These are phyloP conservation scores for Penicillium sclerotiorum DNA, from an alignment of 2,329 filamentous ascomycete genomes.

Conservation along the genomic window DNA sequence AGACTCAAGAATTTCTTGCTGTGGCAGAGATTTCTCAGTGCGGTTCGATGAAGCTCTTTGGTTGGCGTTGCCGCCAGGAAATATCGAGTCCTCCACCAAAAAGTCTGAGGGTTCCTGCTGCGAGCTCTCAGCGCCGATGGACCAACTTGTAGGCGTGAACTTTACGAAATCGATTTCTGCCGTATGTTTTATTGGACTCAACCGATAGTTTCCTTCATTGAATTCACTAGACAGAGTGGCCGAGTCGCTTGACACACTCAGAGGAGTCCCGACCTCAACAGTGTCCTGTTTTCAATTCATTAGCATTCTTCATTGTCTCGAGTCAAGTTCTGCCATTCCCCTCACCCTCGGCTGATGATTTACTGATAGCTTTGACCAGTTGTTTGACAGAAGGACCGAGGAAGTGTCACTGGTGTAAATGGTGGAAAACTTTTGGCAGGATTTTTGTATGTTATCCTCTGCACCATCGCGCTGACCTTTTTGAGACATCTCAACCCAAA, in stretches of 20 bases:
- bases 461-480: background rate
- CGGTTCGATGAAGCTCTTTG: background rate
- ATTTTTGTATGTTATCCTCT: background rate
- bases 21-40: background rate
- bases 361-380: background rate
- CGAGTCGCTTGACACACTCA: background rate
- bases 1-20: background rate
- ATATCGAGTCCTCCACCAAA: background rate
- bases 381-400: background rate
- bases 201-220: background rate
- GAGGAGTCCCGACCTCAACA: background rate
- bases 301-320: background rate
- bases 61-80: background rate
- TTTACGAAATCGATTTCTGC: background rate
- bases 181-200: background rate
- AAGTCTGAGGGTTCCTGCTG: background rate
- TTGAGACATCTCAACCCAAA: background rate
- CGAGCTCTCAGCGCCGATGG: background rate
- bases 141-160: background rate
- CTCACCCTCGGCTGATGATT: background rate
- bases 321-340: background rate
- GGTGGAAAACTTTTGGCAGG: background rate
- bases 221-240: background rate
- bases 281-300: background rate
- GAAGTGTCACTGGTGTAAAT: background rate